A percentile compares a stretch with the other conserved stretches of the same genome.
Evolutionary conservation across 345 rosid genomes (phyloP).

Genomic region (Melaleuca alternifolia): DNA sequence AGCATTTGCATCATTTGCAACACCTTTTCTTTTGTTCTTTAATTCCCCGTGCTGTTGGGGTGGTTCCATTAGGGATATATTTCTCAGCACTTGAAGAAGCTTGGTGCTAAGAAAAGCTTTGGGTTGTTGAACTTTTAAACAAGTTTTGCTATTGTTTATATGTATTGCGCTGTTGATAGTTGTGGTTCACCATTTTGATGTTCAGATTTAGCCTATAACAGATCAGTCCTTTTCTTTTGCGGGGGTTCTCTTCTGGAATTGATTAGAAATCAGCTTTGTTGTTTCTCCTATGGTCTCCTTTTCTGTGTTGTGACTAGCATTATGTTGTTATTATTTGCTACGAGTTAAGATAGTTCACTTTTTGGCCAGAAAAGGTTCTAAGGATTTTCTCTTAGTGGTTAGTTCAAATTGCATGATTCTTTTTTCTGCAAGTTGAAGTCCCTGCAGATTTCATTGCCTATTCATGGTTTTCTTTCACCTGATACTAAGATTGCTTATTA

Average conservation of each 20-base stretch:
- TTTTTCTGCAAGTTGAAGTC: not conserved
- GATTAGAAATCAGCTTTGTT: not conserved
- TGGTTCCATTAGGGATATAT: not conserved
- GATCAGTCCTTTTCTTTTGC: not conserved
- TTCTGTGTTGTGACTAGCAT: not conserved
- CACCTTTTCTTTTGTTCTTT: not conserved
- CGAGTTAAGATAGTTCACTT: not conserved
- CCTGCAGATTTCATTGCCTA: not conserved
- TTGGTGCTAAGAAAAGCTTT: not conserved
- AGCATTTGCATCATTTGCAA: not conserved
- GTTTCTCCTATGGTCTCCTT: not conserved
- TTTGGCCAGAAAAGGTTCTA: not conserved
- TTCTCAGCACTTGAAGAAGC: not conserved
- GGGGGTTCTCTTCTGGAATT: not conserved
- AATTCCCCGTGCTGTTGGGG: not conserved
- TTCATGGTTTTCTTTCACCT: not conserved
- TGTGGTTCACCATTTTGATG: not conserved
- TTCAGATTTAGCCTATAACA: not conserved
- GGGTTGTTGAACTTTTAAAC: not conserved
- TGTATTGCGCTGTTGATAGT: not conserved
- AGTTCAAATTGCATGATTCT: not conserved
- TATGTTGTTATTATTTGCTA: not conserved
- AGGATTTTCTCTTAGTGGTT: not conserved
- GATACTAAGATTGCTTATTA: not conserved
- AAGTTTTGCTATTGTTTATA: not conserved